A percentile compares a stretch with the other conserved stretches of the same genome.
phyloP scores from a whole-genome alignment of 164 flowering plant species.

The Nymphaea colorata region DNA sequence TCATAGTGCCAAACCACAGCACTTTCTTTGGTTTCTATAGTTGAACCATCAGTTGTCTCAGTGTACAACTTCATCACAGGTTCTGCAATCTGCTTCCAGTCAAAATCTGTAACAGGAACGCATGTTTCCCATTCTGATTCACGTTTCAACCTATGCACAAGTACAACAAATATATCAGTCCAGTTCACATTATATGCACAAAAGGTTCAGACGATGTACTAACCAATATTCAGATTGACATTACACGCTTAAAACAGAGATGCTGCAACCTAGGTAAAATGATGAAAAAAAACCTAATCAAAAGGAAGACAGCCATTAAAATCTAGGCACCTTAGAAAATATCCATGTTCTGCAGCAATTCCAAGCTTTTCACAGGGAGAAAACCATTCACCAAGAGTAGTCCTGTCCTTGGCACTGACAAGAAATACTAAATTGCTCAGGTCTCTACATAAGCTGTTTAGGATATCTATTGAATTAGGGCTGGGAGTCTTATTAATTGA shows the following conservation, averaged over 20 bases:
- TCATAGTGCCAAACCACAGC: conserved; percentile 53
- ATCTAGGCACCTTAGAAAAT: conserved; percentile 35
- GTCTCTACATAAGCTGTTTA: conserved; percentile 47
- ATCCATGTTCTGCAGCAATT: conserved; percentile 76
- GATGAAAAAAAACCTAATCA: too few species aligned
- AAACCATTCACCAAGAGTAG: conserved; percentile 47
- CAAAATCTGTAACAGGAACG: conserved; percentile 31
- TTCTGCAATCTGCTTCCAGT: conserved; percentile 64
- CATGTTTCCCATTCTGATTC: conserved; percentile 69
- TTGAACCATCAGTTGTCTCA: conserved; percentile 74
- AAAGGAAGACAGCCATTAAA: too few species aligned
- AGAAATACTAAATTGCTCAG: conserved; percentile 51
- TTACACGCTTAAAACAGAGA: too few species aligned
- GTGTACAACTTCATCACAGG: conserved; percentile 67
- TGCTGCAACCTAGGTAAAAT: too few species aligned
- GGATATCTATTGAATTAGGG: conserved; percentile 31
- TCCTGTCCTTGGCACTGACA: conserved; percentile 51
- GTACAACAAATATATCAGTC: background rate
- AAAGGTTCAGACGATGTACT: background rate
- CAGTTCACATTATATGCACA: background rate
- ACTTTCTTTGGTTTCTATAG: conserved; percentile 58
- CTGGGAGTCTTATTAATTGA: conserved; percentile 55
- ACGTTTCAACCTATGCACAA: conserved; percentile 13
- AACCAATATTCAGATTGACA: too few species aligned
- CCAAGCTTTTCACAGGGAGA: conserved; percentile 53